Base-by-base conservation (phyloP, 768 basidiomycete species). In the Xerocomellus chrysenteron region DNA sequence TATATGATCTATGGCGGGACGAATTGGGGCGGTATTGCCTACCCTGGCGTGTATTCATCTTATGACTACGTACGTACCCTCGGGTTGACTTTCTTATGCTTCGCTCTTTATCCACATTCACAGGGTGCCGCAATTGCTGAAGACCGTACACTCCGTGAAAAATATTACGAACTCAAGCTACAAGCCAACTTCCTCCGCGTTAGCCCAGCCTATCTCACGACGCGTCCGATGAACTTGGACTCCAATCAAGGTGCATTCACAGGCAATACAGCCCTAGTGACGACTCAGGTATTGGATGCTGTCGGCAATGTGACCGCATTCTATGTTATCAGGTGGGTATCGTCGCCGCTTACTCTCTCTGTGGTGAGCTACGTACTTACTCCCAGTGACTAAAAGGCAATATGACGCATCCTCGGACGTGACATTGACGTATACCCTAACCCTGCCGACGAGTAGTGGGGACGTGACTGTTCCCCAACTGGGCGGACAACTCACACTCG, bases 1-100 rank as follows among this genome's bases (percentile, higher is more conserved):
- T 83, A 84, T 60, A 82, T 86, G 85, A 65, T 80, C 10, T 82
- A 79, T 63, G 84, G 84, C 4, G 85, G 84, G 30, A 86, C 85
- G 1, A 85, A 86, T 48, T 85, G 82, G 82, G 84, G 84, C 7
- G 68, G 68, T 41, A 82, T 82, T 1, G 69, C 80, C 1, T 77
- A 81, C 60, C 83, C 84, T 4, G 82, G 82, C 1, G 79, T 78
- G 50, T 83, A 84, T 60, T 78, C 80, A 1, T 83, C 82, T 12
- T 87, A 86, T 61, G 85, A 86, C 60, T 86, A 86, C 55, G 83
- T 70, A 42, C 35, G 68, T 48, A 33, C 16, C 17, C 37, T 30
- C 16, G 1, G 7, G 32, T 36, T 40, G 24, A 47, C 19, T 9
- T 5, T 36, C 41, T 14, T 10, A 5, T 47, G 4, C 28, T 36